phyloP scores from a whole-genome alignment of 495 filamentous ascomycete genomes.

The Chaetomium cochliodes region DNA sequence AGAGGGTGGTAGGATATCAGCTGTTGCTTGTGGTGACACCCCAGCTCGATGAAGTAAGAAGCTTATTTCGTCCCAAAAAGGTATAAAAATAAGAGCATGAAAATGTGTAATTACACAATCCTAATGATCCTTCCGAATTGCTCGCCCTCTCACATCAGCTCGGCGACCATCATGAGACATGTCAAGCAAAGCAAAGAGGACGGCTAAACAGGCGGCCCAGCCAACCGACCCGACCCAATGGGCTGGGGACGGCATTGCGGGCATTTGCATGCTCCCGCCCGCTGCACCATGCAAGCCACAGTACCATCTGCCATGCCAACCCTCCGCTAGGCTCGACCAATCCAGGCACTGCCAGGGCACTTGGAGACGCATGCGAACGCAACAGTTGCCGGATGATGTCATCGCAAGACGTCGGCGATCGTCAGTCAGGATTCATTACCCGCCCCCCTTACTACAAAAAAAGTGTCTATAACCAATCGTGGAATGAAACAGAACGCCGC shows the following conservation, averaged over 20 bases:
- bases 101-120: no score
- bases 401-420: background rate
- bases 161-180: background rate
- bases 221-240: slow-evolving; percentile 3
- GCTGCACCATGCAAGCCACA: slow-evolving; percentile 15
- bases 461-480: background rate
- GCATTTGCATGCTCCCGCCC: slow-evolving; percentile 9
- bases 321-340: background rate
- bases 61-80: no score
- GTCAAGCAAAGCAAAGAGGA: background rate
- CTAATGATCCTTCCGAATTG: no score
- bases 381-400: slow-evolving; percentile 9
- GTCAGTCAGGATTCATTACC: slow-evolving; percentile 6
- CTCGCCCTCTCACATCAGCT: no score
- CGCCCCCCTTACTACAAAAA: background rate
- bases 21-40: no score
- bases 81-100: no score
- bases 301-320: background rate
- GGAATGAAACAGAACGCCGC: no score
- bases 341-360: slow-evolving; percentile 5
- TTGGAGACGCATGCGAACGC: background rate
- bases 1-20: no score
- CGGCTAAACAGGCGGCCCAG: background rate
- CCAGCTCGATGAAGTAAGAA: no score
- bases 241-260: background rate